These are phyloP conservation scores for Suaeda aralocaspica DNA, from an alignment of 148 eudicot genomes.

Conservation along the genomic window DNA sequence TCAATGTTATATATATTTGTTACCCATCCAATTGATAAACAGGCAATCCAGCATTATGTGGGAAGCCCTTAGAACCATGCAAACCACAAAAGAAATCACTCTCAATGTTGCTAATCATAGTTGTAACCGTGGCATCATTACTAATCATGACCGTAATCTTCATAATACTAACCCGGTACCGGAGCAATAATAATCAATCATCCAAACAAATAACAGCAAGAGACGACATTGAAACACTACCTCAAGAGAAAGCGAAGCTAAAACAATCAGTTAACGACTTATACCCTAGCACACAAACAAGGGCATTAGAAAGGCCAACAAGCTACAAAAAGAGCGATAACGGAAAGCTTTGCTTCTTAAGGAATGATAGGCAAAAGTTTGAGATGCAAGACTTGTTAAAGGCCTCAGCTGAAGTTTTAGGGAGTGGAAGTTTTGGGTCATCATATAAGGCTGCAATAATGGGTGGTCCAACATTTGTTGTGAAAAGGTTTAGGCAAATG, in stretches of 20 bases:
- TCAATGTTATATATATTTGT: no score
- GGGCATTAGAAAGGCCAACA: conserved; percentile 31
- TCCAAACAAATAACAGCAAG: neutral
- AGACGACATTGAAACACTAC: conserved; percentile 19
- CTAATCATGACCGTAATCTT: conserved; percentile 25
- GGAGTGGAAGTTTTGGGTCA: conserved; percentile 84
- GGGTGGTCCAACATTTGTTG: conserved; percentile 53
- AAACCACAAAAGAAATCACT: neutral
- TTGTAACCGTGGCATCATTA: conserved; percentile 22
- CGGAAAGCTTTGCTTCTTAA: conserved; percentile 51
- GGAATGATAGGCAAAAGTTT: conserved; percentile 48
- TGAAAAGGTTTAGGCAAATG: conserved; percentile 81
- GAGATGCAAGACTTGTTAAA: conserved; percentile 67
- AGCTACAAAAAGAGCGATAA: conserved; percentile 37
- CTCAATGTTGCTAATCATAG: conserved; percentile 21
- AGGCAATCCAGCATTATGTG: conserved; percentile 49
- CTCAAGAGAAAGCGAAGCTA: conserved; percentile 19
- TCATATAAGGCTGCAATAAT: conserved; percentile 70
- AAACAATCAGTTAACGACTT: conserved; percentile 13
- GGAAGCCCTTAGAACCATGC: conserved; percentile 33
- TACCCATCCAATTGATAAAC: conserved; percentile 7
- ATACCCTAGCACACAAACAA: neutral
- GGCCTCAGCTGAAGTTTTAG: conserved; percentile 82
- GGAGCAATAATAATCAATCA: neutral
- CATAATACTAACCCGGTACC: conserved; percentile 11